Evolutionary conservation across 495 filamentous ascomycete species (phyloP).

Genomic region (Hypoxylon fuscum): DNA sequence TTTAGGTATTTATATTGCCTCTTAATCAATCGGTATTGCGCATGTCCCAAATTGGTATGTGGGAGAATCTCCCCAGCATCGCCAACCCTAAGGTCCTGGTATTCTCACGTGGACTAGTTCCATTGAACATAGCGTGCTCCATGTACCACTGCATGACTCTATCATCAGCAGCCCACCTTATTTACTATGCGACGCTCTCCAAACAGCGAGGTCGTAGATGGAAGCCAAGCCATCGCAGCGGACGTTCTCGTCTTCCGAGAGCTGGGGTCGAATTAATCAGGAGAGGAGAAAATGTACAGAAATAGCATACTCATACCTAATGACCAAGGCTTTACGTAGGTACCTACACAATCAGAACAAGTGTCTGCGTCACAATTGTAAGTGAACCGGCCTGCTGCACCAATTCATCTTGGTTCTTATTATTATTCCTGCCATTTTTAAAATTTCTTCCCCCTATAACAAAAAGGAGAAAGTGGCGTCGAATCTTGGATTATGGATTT

Average conservation of each 20-base stretch:
- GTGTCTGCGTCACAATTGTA: too few relatives aligned
- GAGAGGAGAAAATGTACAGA: not conserved
- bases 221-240: conserved; percentile 6
- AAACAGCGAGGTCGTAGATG: not conserved
- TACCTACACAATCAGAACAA: too few relatives aligned
- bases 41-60: conserved; percentile 30
- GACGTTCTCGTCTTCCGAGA: not conserved
- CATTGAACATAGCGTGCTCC: conserved; percentile 27
- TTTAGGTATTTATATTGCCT: conserved; percentile 26
- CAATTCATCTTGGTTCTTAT: too few relatives aligned
- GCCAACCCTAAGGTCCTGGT: conserved; percentile 15
- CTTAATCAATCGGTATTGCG: conserved; percentile 33
- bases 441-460: too few relatives aligned
- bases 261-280: not conserved
- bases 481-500: conserved; percentile 3
- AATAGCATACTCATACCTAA: not conserved
- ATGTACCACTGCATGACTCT: conserved; percentile 31
- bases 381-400: too few relatives aligned
- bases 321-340: too few relatives aligned
- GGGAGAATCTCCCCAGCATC: conserved; percentile 13
- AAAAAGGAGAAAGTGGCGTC: conserved; percentile 10
- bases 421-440: too few relatives aligned
- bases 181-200: conserved; percentile 16
- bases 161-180: conserved; percentile 14
- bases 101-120: conserved; percentile 36